Percentiles rank a stretch among this genome's conserved stretches.
These are phyloP conservation scores for Candida smagusa DNA, from an alignment of 1,139 yeast genomes.

Conservation along the genomic window DNA sequence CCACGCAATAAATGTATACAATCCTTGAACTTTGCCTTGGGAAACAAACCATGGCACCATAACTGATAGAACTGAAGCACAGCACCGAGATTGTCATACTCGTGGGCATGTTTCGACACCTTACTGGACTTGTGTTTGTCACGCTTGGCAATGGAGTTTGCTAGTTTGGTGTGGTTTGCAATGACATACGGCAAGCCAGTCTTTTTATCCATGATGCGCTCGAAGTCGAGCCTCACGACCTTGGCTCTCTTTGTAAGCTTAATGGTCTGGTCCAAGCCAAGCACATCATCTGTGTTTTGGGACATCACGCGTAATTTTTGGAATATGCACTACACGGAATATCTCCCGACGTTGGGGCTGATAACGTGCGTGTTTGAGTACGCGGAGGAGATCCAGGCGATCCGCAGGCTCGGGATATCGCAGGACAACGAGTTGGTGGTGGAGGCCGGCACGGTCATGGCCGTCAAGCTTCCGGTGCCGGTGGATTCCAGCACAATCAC, in stretches of 20 bases:
- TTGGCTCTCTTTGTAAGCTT: constrained; percentile 31
- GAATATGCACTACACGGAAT: constrained; percentile 35
- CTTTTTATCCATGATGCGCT: constrained; percentile 40
- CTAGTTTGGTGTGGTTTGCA: constrained; percentile 36
- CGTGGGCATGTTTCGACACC: constrained; percentile 34
- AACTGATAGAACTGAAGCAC: constrained; percentile 69
- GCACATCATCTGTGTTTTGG: constrained; percentile 22
- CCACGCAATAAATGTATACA: constrained; percentile 38
- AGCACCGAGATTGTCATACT: constrained; percentile 38
- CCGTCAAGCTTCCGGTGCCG: constrained; percentile 4
- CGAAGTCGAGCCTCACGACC: constrained; percentile 47
- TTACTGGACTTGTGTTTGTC: constrained; percentile 20
- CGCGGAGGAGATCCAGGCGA: constrained; percentile 10
- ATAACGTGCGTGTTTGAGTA: constrained; percentile 29
- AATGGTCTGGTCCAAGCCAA: constrained; percentile 42
- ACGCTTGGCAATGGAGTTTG: constrained; percentile 23
- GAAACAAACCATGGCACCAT: constrained; percentile 82
- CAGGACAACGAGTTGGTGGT: constrained; percentile 6
- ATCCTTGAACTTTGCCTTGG: constrained; percentile 74
- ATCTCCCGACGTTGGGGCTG: constrained; percentile 35
- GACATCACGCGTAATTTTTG: neutral
- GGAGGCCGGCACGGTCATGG: constrained; percentile 3
- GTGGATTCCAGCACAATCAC: constrained; percentile 7
- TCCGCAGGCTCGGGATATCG: constrained; percentile 8
- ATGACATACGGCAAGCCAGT: constrained; percentile 49